Conservation (phyloP, 768 basidiomycete species). For the Podaxis sp. region DNA sequence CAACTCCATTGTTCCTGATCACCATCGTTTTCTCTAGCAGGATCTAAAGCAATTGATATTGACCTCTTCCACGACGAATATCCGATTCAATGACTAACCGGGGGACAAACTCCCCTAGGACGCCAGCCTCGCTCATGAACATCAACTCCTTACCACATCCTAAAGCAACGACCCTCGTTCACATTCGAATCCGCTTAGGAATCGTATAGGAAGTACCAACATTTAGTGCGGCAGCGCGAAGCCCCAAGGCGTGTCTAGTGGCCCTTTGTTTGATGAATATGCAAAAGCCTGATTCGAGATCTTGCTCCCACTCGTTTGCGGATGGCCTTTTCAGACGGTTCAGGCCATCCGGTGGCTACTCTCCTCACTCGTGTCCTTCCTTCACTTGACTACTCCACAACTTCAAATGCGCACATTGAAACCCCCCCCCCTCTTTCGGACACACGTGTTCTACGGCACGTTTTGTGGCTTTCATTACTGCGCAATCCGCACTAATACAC, state of each 20-base stretch:
- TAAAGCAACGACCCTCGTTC: constrained; percentile 28
- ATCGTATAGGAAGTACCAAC: constrained; percentile 70
- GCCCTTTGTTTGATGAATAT: constrained; percentile 29
- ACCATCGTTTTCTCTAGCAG: too few relatives aligned
- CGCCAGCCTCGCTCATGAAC: constrained; percentile 54
- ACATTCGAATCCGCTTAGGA: constrained; percentile 46
- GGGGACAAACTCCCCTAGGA: constrained; percentile 48
- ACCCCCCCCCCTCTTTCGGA: neutral
- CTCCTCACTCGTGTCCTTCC: too few relatives aligned
- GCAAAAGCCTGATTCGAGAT: constrained; percentile 44
- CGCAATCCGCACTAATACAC: too few relatives aligned
- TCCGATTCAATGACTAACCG: too few relatives aligned
- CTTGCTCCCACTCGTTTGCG: constrained; percentile 14
- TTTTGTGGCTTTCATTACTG: neutral
- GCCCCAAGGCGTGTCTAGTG: constrained; percentile 69
- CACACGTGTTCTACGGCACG: neutral
- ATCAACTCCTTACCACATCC: constrained; percentile 43
- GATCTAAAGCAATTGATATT: too few relatives aligned
- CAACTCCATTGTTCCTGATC: too few relatives aligned
- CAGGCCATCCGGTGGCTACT: too few relatives aligned
- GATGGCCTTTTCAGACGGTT: neutral
- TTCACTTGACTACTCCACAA: too few relatives aligned
- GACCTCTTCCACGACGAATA: too few relatives aligned
- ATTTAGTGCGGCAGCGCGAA: constrained; percentile 60
- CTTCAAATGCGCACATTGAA: neutral